A percentile compares a stretch with the other conserved stretches of the same genome.
Evolutionary conservation across 2,329 filamentous ascomycete genomes (phyloP).

Genomic region (Ceratocystis eucalypticola): DNA sequence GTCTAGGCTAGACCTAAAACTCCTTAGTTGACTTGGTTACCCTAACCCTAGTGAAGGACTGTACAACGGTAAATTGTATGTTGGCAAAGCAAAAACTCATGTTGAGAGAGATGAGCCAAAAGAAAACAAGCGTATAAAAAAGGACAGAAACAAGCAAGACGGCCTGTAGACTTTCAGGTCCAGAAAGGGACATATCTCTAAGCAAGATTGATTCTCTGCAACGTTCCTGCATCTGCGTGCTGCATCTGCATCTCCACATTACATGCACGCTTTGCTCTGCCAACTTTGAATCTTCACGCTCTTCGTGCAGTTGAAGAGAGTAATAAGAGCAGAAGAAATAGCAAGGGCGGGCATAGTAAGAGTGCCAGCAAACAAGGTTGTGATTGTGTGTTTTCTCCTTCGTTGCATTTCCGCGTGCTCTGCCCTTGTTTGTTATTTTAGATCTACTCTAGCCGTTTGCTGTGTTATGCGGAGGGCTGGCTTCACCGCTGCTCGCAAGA

Average conservation of each 20-base stretch:
- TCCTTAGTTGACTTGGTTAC: background rate
- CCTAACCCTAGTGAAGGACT: background rate
- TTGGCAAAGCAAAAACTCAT: background rate
- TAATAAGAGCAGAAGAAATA: no score
- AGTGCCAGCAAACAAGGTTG: background rate
- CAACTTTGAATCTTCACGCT: no score
- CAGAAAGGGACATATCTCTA: no score
- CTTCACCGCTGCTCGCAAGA: no score
- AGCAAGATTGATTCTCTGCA: background rate
- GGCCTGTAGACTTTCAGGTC: no score
- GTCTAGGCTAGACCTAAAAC: background rate
- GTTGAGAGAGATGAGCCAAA: background rate
- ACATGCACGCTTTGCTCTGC: background rate
- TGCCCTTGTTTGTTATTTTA: no score
- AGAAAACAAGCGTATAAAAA: background rate
- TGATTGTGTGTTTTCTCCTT: background rate
- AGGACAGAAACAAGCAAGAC: background rate
- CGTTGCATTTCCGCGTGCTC: background rate
- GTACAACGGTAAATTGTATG: background rate
- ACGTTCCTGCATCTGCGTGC: conserved; percentile 3
- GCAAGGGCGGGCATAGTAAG: no score
- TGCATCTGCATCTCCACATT: background rate
- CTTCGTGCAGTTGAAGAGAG: no score
- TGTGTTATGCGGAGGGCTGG: no score
- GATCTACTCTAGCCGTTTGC: no score